A percentile compares a stretch with the other conserved stretches of the same genome.
These are phyloP conservation scores for Saturnispora gosingensis DNA, from an alignment of 805 yeast genomes.

Conservation along the genomic window DNA sequence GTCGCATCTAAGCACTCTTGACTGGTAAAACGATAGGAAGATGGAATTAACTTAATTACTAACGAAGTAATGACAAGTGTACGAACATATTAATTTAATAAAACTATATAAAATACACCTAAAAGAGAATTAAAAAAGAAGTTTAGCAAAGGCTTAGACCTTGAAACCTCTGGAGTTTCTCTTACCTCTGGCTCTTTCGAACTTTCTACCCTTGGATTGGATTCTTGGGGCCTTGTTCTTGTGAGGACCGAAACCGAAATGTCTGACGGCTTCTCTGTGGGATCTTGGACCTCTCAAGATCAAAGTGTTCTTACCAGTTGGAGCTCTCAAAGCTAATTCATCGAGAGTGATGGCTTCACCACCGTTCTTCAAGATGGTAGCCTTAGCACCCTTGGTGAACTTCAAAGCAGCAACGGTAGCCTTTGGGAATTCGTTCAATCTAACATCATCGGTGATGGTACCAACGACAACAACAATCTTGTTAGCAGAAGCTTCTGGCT, in stretches of 20 bases:
- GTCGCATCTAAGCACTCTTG: neutral
- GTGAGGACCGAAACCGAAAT: constrained; percentile 99
- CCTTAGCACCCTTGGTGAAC: constrained; percentile 98
- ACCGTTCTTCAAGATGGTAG: constrained; percentile 95
- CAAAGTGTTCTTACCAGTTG: constrained; percentile 98
- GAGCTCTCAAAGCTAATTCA: constrained; percentile 98
- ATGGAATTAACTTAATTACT: neutral
- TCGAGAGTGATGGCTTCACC: constrained; percentile 99
- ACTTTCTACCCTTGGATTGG: constrained; percentile 96
- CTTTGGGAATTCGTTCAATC: constrained; percentile 92
- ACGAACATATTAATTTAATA: neutral
- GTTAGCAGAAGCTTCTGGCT: constrained; percentile 72
- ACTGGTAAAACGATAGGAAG: neutral
- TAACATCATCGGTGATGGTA: constrained; percentile 97
- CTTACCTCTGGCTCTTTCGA: constrained; percentile 99
- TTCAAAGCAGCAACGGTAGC: constrained; percentile 97
- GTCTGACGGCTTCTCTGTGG: constrained; percentile 99
- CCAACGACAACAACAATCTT: constrained; percentile 98
- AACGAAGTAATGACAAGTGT: neutral
- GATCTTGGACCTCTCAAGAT: constrained; percentile 98
- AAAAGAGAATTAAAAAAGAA: constrained; percentile 4
- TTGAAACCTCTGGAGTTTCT: constrained; percentile 99
- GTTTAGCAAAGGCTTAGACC: constrained; percentile 55
- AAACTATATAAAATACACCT: constrained; percentile 5
- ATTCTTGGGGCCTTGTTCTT: constrained; percentile 99